Evolutionary conservation across 768 basidiomycete genomes (phyloP), one percentile per base, ranked within the genome.

Genomic region (Amyloporia xantha): DNA sequence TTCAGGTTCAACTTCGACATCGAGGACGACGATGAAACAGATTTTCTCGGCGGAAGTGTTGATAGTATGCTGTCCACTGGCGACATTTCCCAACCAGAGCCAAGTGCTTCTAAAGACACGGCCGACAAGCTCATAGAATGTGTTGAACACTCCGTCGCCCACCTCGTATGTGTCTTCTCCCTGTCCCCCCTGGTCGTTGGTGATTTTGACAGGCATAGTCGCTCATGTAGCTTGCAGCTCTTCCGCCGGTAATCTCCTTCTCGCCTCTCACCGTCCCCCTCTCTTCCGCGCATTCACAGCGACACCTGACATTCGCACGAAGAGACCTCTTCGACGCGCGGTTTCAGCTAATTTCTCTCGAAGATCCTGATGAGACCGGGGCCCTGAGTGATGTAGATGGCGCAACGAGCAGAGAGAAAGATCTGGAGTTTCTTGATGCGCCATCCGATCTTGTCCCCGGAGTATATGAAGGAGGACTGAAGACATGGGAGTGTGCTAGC

Each of bases 401-500:
- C 19, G 15, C 24, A 3, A 25, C 25, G 20, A 17, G 40, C 30
- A 45, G 26, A 10, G 41, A 44, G 5, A 24, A 45, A 23, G 41
- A 53, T 48, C 68, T 86, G 0, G 71, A 74, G 11, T 90, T 86
- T 49, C 70, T 95, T 15, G 86, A 91, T 54, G 79, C 84, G 1
- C 86, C 86, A 0, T 91, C 91, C 0, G 95, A 98, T 66, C 78
- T 99, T 12, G 80, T 97, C 3, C 87, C 92, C 2, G 84, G 92
- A 1, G 74, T 92, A 0, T 98, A 99, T 56, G 95, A 99, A 68
- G 95, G 95, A 19, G 95, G 95, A 4, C 64, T 98, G 44, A 97
- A 98, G 67, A 97, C 93, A 1, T 99, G 95, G 95, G 95, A 99
- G 64, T 95, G 91, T 56, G 87, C 89, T 41, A 66, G 93, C 12